Percentiles rank a stretch among this genome's conserved stretches.
Evolutionary conservation across 2,329 filamentous ascomycete genomes (phyloP).

Genomic region (Ophiostoma ulmi): DNA sequence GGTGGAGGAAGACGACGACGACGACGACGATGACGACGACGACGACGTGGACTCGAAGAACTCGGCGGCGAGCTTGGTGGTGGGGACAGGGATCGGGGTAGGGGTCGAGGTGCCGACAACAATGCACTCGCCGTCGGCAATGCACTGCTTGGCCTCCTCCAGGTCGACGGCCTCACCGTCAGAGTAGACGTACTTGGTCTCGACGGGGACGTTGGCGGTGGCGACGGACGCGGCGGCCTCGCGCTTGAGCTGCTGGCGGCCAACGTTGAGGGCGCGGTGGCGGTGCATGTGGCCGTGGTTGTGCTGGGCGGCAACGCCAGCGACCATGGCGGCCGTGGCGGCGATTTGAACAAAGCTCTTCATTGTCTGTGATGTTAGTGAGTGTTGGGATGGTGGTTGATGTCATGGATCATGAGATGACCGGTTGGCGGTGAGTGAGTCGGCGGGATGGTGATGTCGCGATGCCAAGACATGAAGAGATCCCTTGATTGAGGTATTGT

Average conservation of each 20-base stretch:
- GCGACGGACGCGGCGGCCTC: conserved; percentile 33
- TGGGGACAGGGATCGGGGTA: conserved; percentile 42
- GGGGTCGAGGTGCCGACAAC: conserved; percentile 56
- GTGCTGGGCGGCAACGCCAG: conserved; percentile 50
- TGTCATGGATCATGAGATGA: background rate
- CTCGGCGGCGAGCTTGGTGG: conserved; percentile 39
- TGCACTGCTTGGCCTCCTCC: conserved; percentile 63
- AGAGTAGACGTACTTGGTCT: conserved; percentile 64
- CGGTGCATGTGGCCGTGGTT: conserved; percentile 54
- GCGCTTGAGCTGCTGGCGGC: conserved; percentile 50
- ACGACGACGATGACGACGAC: conserved; percentile 27
- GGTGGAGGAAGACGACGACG: conserved; percentile 14
- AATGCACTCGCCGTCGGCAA: conserved; percentile 66
- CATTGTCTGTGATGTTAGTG: conserved; percentile 37
- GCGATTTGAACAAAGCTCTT: conserved; percentile 47
- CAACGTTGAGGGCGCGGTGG: conserved; percentile 40
- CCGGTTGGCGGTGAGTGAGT: too few relatives aligned
- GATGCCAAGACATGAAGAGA: too few relatives aligned
- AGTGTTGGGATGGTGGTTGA: background rate
- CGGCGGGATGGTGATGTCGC: too few relatives aligned
- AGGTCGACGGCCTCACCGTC: conserved; percentile 58
- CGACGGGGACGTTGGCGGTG: conserved; percentile 54
- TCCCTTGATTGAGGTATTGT: background rate
- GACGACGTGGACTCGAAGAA: conserved; percentile 48
- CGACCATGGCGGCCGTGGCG: conserved; percentile 49